Evolutionary conservation across 75 land plant species (phyloP).

Genomic region (Chamaecyparis obtusa): DNA sequence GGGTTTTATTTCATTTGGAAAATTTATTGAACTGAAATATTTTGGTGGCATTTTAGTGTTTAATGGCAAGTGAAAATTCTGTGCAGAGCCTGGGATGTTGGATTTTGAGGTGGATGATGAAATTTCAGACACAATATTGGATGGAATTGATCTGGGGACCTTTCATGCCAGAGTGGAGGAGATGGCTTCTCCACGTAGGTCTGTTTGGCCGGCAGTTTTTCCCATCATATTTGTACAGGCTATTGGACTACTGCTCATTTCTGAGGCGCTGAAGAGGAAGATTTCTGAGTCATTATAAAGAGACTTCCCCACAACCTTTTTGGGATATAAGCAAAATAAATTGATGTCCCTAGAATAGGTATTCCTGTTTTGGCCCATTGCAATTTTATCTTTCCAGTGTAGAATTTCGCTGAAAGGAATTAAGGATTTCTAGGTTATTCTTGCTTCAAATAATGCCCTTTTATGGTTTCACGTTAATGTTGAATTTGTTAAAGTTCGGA

Average conservation of each 20-base stretch:
- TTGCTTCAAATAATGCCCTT: not conserved
- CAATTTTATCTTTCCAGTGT: not conserved
- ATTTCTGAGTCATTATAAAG: not conserved
- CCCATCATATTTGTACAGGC: not conserved
- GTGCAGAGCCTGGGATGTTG: not conserved
- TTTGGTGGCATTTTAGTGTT: not conserved
- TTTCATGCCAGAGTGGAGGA: not conserved
- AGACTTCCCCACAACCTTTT: not conserved
- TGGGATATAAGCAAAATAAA: not conserved
- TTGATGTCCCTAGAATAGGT: not conserved
- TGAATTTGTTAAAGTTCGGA: not conserved
- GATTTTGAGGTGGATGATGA: not conserved
- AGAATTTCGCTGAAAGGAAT: not conserved
- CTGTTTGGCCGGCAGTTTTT: not conserved
- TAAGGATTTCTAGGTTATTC: not conserved
- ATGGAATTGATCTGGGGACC: not conserved
- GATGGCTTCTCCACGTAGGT: not conserved
- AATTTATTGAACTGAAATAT: not conserved
- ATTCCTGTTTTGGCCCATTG: not conserved
- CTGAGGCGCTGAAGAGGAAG: not conserved
- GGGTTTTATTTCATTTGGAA: not conserved
- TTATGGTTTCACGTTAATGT: not conserved
- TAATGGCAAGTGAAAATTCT: not conserved
- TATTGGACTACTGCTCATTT: not conserved
- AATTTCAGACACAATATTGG: not conserved